Conservation (phyloP, 192 early-diverging fungal genomes). For the Mortierella claussenii region DNA sequence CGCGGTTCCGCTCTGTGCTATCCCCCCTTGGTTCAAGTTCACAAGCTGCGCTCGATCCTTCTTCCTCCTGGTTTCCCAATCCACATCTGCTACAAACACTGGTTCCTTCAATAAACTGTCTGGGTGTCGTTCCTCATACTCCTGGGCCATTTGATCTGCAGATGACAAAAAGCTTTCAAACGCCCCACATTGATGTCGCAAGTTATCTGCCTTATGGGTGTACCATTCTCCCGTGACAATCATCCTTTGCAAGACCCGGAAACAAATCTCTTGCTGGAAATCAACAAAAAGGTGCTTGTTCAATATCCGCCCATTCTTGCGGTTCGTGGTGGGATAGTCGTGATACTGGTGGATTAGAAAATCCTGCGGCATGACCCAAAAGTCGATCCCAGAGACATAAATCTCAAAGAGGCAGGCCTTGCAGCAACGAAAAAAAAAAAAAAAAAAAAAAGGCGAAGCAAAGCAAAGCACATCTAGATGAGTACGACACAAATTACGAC, state of each 20-base stretch:
- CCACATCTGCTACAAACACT: slow-evolving; percentile 19
- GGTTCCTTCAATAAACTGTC: slow-evolving; percentile 28
- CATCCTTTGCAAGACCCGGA: slow-evolving; percentile 56
- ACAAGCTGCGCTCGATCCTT: background rate
- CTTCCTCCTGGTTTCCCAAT: background rate
- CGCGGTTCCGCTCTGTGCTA: too few relatives aligned
- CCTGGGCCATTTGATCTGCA: slow-evolving; percentile 35
- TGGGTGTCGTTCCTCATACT: slow-evolving; percentile 36
- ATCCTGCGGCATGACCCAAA: slow-evolving; percentile 69
- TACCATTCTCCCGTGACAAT: slow-evolving; percentile 61
- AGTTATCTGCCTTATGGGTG: slow-evolving; percentile 56
- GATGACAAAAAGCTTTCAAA: slow-evolving; percentile 42
- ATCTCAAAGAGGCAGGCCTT: slow-evolving; percentile 69
- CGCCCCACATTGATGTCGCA: slow-evolving; percentile 53
- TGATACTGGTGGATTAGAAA: slow-evolving; percentile 72
- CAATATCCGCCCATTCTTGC: slow-evolving; percentile 61
- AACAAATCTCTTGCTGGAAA: slow-evolving; percentile 66
- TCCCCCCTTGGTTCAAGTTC: too few relatives aligned
- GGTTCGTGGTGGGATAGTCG: slow-evolving; percentile 62
- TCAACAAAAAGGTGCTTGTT: slow-evolving; percentile 68
- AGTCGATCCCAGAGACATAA: slow-evolving; percentile 67
- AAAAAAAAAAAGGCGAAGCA: background rate
- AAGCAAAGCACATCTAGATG: too few relatives aligned
- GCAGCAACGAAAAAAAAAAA: slow-evolving; percentile 5
- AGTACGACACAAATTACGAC: too few relatives aligned